phyloP scores from a whole-genome alignment of 2,329 filamentous ascomycete genomes.

The Pestalotiopsis sp. region DNA sequence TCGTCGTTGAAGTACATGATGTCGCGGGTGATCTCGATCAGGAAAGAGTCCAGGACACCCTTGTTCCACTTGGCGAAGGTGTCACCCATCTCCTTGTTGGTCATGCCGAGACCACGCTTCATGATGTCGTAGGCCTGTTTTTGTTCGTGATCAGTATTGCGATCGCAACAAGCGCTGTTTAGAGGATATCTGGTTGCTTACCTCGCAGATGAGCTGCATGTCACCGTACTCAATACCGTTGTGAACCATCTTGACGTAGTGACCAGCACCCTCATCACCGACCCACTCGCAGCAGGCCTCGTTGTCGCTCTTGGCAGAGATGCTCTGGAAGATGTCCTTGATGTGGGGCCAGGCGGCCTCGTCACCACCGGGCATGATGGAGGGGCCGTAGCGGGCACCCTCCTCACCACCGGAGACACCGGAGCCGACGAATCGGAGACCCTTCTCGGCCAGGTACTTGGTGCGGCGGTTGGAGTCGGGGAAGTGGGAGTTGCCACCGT shows the following conservation, averaged over 20 bases:
- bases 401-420: constrained; percentile 99
- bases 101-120: constrained; percentile 93
- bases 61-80: constrained; percentile 97
- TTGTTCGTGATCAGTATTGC: background rate
- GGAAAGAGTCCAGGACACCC: constrained; percentile 97
- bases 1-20: constrained; percentile 99
- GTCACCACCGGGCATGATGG: constrained; percentile 98
- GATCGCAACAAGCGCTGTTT: background rate
- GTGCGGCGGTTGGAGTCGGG: constrained; percentile 98
- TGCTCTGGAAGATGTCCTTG: constrained; percentile 98
- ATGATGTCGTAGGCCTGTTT: constrained; percentile 96
- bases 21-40: constrained; percentile 98
- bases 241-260: constrained; percentile 99
- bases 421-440: constrained; percentile 92
- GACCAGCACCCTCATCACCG: constrained; percentile 97
- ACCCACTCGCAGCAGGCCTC: constrained; percentile 99
- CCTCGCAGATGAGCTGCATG: constrained; percentile 99
- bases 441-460: constrained; percentile 83
- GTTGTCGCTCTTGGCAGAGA: constrained; percentile 94
- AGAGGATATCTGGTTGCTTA: constrained; percentile 43
- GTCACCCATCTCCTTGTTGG: constrained; percentile 93
- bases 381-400: constrained; percentile 96
- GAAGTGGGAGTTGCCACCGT: constrained; percentile 99
- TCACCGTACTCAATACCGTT: constrained; percentile 99
- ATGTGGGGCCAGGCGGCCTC: constrained; percentile 97